phyloP scores from a whole-genome alignment of 768 basidiomycete species.

The Coprinellus micaceus region DNA sequence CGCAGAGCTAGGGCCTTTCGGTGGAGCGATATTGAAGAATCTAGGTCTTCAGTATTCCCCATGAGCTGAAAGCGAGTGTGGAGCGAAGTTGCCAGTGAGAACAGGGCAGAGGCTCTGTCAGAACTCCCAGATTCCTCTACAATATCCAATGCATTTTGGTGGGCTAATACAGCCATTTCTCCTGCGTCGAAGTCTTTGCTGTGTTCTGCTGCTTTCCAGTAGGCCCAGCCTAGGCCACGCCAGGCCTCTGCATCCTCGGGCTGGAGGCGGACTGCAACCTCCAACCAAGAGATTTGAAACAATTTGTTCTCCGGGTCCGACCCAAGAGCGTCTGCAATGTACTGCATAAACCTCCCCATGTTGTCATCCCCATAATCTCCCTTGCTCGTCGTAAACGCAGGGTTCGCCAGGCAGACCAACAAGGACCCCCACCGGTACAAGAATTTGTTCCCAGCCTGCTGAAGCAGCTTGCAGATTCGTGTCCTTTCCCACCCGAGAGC shows the following conservation, averaged over 20 bases:
- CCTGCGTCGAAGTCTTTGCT: neutral
- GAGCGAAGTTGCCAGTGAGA: neutral
- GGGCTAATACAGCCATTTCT: neutral
- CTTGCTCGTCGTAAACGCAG: no score
- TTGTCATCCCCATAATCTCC: no score
- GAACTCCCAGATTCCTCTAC: no score
- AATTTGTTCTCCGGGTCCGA: neutral
- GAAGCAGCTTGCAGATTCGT: no score
- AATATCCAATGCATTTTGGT: no score
- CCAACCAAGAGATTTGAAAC: no score
- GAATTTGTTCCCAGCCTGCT: no score
- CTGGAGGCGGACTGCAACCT: neutral
- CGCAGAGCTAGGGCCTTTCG: constrained; percentile 11
- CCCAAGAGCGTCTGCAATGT: neutral
- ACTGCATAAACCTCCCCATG: neutral
- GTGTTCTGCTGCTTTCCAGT: neutral
- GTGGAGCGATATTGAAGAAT: constrained; percentile 11
- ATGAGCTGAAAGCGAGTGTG: neutral
- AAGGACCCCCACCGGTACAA: no score
- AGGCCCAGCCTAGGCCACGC: neutral
- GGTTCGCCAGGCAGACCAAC: no score
- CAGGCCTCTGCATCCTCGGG: neutral
- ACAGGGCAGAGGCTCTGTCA: neutral
- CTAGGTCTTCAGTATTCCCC: constrained; percentile 1
- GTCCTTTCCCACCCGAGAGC: no score